Percentiles rank a stretch among this genome's conserved stretches.
Conservation (phyloP, 805 yeast genomes). For the Candida maesae region DNA sequence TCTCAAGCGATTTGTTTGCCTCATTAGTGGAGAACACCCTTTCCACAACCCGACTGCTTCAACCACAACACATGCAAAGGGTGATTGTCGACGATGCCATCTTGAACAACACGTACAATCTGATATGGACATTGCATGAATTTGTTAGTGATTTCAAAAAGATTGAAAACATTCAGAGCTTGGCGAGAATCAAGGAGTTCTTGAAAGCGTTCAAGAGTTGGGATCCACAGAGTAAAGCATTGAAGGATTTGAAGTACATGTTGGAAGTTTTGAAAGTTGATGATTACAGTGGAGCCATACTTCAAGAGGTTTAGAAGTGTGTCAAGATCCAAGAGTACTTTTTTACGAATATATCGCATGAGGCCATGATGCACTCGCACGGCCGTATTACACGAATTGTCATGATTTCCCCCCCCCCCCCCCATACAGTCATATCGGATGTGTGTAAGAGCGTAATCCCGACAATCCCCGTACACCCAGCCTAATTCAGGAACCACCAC, state of each 20-base stretch:
- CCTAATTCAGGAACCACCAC: too few species aligned
- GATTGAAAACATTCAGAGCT: constrained; percentile 30
- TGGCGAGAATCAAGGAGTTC: constrained; percentile 9
- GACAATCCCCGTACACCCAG: too few species aligned
- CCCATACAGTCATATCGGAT: too few species aligned
- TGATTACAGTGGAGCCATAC: constrained; percentile 20
- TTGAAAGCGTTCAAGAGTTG: constrained; percentile 14
- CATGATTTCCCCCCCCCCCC: too few species aligned
- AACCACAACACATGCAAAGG: background rate
- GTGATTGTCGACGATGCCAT: constrained; percentile 13
- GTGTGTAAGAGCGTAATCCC: too few species aligned
- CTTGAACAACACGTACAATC: constrained; percentile 33
- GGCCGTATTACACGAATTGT: too few species aligned
- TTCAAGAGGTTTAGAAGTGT: constrained; percentile 2
- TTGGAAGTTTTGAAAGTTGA: constrained; percentile 25
- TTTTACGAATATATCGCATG: too few species aligned
- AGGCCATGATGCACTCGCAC: too few species aligned
- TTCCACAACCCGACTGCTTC: constrained; percentile 13
- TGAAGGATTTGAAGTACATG: constrained; percentile 24
- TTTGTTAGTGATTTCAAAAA: constrained; percentile 32
- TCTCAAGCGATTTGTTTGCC: constrained; percentile 23
- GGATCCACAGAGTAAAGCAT: constrained; percentile 17
- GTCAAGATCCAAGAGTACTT: too few species aligned
- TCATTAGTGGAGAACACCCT: constrained; percentile 29
- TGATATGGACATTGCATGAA: constrained; percentile 42